Conservation (phyloP, 2,329 filamentous ascomycete genomes). For the Colletotrichum horii region DNA sequence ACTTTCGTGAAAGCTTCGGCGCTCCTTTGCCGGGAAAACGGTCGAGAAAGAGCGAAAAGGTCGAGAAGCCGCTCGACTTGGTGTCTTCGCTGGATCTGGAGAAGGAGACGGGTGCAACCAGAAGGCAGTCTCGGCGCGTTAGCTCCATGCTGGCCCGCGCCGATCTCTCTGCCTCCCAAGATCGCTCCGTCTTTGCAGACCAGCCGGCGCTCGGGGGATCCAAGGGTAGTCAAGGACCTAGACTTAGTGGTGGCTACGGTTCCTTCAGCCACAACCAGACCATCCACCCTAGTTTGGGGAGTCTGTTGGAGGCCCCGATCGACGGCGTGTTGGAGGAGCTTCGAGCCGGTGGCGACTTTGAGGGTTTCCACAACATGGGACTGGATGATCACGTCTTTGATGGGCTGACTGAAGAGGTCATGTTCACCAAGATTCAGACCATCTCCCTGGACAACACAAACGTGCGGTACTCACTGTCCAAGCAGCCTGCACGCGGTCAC, state of each 20-base stretch:
- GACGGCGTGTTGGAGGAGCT: constrained; percentile 74
- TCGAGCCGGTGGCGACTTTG: constrained; percentile 64
- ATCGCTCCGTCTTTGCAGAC: constrained; percentile 81
- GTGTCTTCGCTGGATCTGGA: constrained; percentile 77
- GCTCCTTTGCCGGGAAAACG: constrained; percentile 59
- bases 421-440: constrained; percentile 73
- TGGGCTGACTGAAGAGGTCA: constrained; percentile 73
- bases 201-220: constrained; percentile 51
- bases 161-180: constrained; percentile 85
- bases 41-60: constrained; percentile 53
- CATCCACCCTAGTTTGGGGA: constrained; percentile 59
- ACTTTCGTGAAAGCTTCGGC: constrained; percentile 79
- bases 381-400: constrained; percentile 76
- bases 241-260: constrained; percentile 60
- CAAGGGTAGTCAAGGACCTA: constrained; percentile 68
- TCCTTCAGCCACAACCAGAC: constrained; percentile 49
- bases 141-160: constrained; percentile 90
- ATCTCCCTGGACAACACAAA: constrained; percentile 67
- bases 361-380: constrained; percentile 75
- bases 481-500: constrained; percentile 56
- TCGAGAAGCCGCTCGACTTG: constrained; percentile 59
- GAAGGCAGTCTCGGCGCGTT: constrained; percentile 75
- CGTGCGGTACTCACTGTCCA: constrained; percentile 63
- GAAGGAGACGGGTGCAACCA: constrained; percentile 56
- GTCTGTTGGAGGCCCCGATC: constrained; percentile 70